Evolutionary conservation across 768 basidiomycete genomes (phyloP).

Genomic region (Lentinus brumalis): DNA sequence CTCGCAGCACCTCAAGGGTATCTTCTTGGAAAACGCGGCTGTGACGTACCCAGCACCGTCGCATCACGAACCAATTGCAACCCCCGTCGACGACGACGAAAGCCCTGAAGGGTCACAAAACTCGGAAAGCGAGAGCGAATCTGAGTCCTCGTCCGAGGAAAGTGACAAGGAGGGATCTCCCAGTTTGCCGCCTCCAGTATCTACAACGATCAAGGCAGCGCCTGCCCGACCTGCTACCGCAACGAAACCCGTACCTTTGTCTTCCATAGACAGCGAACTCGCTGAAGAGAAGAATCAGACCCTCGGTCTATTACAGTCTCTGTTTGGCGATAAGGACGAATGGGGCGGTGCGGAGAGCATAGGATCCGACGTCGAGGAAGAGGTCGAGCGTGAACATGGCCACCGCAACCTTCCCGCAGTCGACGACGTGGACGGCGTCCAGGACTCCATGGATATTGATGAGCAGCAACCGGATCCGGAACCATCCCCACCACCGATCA

Average conservation of each 20-base stretch:
- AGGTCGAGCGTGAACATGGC: slow-evolving; percentile 16
- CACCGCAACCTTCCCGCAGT: slow-evolving; percentile 10
- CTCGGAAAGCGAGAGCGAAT: background rate
- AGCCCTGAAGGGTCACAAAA: background rate
- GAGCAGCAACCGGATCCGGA: slow-evolving; percentile 31
- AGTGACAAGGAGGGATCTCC: background rate
- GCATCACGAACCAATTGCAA: background rate
- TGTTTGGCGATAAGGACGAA: slow-evolving; percentile 54
- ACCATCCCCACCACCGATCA: background rate
- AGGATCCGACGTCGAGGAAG: slow-evolving; percentile 56
- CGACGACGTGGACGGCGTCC: background rate
- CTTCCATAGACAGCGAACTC: slow-evolving; percentile 32
- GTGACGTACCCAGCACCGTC: background rate
- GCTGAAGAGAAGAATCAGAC: slow-evolving; percentile 46
- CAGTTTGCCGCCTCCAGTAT: background rate
- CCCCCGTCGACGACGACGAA: too few relatives aligned
- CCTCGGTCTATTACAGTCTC: slow-evolving; percentile 49
- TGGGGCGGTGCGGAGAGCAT: slow-evolving; percentile 66
- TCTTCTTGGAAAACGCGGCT: slow-evolving; percentile 50
- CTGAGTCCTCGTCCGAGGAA: slow-evolving; percentile 11
- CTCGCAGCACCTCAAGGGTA: slow-evolving; percentile 68
- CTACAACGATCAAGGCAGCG: background rate
- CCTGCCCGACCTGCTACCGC: slow-evolving; percentile 10
- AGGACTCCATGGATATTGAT: slow-evolving; percentile 12
- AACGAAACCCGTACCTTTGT: background rate